Evolutionary conservation across 2,329 filamentous ascomycete genomes (phyloP), one percentile per base, ranked within the genome.

Genomic region (Xylariaceae sp.): DNA sequence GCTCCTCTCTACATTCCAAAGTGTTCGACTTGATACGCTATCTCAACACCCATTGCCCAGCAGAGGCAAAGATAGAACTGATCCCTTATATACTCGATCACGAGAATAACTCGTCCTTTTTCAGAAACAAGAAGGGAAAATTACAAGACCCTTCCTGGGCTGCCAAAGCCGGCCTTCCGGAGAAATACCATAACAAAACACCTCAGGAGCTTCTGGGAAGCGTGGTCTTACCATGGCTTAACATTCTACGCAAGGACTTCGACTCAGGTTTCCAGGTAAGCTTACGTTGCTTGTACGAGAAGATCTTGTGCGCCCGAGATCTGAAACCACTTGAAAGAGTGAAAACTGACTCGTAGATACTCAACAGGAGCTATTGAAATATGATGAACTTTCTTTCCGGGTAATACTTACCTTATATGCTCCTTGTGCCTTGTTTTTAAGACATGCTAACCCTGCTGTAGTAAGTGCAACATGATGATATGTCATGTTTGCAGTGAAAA

Each of bases 31-130:
- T 53, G 6, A 32, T 53, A 7, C 44, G 39, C 6, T 42, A 46
- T 17, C 36, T 53, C 16, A 50, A 53, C 33, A 43, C 41, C 2
- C 42, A 40, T 22, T 20, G 14, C 16, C 21, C 38, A 14, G n/a
- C 37, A 10, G 46, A 40, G 14, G 34, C 45, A n/a, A 40, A 27
- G 22, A 42, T 50, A 11, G 33, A 50, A 25, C 42, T 53, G 10
- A 53, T 53, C 10, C 41, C 40, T 8, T 53, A 53, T 19, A 43
- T 53, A 8, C 34, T 52, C 2, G 37, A 47, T 5, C 40, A 45
- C 32, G 37, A 39, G 4, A 45, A 45, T 27, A 50, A 52, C 41
- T 7, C 19, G 3, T 20, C 40, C 5, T 47, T 42, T 11, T 20
- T 46, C 25, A 23, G 22, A 10, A 22, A 22, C 25, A 4, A 42